Percentiles rank a stretch among this genome's conserved stretches.
Evolutionary conservation across 2,329 filamentous ascomycete genomes (phyloP).

Genomic region (Sporothrix variecibatus): DNA sequence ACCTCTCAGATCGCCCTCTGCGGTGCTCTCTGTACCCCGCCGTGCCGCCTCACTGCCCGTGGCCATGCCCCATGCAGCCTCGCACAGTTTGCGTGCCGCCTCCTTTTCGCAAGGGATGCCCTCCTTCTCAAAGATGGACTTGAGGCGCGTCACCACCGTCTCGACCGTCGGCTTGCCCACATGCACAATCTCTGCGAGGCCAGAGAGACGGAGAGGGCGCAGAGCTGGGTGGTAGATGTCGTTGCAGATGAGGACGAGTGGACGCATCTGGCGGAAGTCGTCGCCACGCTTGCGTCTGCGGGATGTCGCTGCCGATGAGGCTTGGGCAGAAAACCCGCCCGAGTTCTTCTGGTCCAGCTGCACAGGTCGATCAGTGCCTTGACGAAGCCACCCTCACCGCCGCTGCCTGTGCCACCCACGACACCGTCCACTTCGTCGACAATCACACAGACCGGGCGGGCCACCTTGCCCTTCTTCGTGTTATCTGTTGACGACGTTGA

Average conservation of each 20-base stretch:
- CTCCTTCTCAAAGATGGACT: conserved; percentile 83
- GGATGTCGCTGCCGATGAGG: conserved; percentile 20
- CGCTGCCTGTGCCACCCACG: conserved; percentile 72
- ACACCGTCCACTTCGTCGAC: conserved; percentile 98
- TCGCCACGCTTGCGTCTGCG: conserved; percentile 60
- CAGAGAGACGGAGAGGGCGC: conserved; percentile 80
- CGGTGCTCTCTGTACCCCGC: conserved; percentile 66
- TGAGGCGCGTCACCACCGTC: conserved; percentile 78
- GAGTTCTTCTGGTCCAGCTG: conserved; percentile 81
- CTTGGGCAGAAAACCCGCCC: conserved; percentile 36
- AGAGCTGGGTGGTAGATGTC: conserved; percentile 93
- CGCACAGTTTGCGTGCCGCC: conserved; percentile 80
- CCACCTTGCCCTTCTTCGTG: conserved; percentile 60
- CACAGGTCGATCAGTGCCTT: conserved; percentile 90
- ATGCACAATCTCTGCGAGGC: conserved; percentile 84
- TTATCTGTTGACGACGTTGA: neutral
- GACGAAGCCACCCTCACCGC: conserved; percentile 91
- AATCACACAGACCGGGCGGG: conserved; percentile 86
- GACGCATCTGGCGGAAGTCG: conserved; percentile 81
- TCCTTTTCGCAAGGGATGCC: conserved; percentile 86
- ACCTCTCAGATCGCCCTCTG: conserved; percentile 73
- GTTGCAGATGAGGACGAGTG: conserved; percentile 93
- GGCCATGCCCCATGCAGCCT: conserved; percentile 78
- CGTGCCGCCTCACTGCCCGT: conserved; percentile 66
- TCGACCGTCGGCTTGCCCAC: conserved; percentile 87